Evolutionary conservation across 768 basidiomycete species (phyloP).

Genomic region (Suillus decipiens): DNA sequence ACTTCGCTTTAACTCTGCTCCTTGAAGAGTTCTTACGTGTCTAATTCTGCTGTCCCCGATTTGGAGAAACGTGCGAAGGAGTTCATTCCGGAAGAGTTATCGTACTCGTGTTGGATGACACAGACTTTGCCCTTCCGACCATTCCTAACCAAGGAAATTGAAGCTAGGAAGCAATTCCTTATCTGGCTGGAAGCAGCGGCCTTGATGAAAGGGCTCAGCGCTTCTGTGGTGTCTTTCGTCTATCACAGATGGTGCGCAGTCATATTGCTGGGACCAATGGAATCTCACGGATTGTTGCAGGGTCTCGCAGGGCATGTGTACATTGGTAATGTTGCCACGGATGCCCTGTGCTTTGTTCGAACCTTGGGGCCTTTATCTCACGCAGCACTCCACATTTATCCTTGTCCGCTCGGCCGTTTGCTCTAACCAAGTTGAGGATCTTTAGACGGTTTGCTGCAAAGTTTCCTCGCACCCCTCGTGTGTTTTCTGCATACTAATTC

Average conservation of each 20-base stretch:
- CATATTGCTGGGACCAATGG: neutral
- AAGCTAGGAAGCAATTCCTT: constrained; percentile 7
- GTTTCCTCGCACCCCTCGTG: too few species aligned
- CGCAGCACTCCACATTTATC: too few species aligned
- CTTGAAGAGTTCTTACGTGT: constrained; percentile 9
- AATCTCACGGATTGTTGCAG: neutral
- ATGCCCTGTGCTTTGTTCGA: too few species aligned
- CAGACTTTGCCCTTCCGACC: constrained; percentile 1
- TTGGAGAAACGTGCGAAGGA: constrained; percentile 15
- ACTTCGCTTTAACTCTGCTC: constrained; percentile 17
- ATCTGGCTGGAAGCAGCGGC: constrained; percentile 12
- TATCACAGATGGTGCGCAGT: neutral
- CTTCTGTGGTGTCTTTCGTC: neutral
- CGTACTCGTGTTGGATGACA: constrained; percentile 26
- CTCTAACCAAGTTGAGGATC: too few species aligned
- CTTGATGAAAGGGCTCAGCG: neutral
- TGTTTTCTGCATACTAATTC: too few species aligned
- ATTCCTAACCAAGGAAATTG: neutral
- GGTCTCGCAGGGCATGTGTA: neutral
- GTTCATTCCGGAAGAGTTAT: constrained; percentile 20
- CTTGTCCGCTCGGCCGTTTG: too few species aligned
- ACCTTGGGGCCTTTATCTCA: too few species aligned
- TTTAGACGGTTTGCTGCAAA: too few species aligned
- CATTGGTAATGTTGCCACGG: too few species aligned
- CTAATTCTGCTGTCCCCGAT: constrained; percentile 6